These are phyloP conservation scores for Phylloporus gajari DNA, from an alignment of 1,284 basidiomycete genomes.

Conservation along the genomic window DNA sequence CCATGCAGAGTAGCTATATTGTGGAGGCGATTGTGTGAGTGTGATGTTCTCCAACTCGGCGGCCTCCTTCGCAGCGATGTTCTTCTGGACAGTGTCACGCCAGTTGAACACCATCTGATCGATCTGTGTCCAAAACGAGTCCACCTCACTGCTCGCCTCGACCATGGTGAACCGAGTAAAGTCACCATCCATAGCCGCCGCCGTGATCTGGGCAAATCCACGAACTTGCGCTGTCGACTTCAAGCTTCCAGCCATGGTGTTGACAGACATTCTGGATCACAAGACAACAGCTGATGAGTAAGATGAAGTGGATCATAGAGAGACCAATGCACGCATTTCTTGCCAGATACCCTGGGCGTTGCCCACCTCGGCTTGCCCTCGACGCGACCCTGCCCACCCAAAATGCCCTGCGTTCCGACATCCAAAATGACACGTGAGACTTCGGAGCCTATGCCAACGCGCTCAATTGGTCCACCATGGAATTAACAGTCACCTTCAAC, in stretches of 20 bases:
- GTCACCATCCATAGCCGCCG: constrained; percentile 98
- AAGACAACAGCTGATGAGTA: constrained; percentile 13
- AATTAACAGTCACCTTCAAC: constrained; percentile 85
- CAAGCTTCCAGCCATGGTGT: constrained; percentile 96
- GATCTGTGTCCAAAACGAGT: constrained; percentile 99
- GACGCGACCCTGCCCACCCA: constrained; percentile 92
- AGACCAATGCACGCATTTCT: constrained; percentile 88
- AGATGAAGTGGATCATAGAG: background rate
- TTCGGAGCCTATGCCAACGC: constrained; percentile 94
- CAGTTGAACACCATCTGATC: constrained; percentile 99
- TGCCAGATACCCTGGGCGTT: constrained; percentile 99
- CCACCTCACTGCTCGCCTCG: constrained; percentile 99
- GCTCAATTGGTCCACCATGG: constrained; percentile 90
- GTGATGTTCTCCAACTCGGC: constrained; percentile 97
- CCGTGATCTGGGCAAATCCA: constrained; percentile 98
- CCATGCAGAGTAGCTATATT: constrained; percentile 92
- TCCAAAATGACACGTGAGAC: constrained; percentile 94
- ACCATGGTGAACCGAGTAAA: constrained; percentile 99
- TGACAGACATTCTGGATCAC: constrained; percentile 78
- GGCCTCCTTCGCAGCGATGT: constrained; percentile 96
- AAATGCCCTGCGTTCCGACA: constrained; percentile 91
- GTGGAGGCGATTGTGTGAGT: constrained; percentile 85
- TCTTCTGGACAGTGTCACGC: constrained; percentile 98
- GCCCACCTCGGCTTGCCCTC: constrained; percentile 94
- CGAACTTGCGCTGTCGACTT: constrained; percentile 99